A percentile compares a stretch with the other conserved stretches of the same genome.
These are phyloP conservation scores for Microbotryum intermedium DNA, from an alignment of 1,284 basidiomycete genomes.

Conservation along the genomic window DNA sequence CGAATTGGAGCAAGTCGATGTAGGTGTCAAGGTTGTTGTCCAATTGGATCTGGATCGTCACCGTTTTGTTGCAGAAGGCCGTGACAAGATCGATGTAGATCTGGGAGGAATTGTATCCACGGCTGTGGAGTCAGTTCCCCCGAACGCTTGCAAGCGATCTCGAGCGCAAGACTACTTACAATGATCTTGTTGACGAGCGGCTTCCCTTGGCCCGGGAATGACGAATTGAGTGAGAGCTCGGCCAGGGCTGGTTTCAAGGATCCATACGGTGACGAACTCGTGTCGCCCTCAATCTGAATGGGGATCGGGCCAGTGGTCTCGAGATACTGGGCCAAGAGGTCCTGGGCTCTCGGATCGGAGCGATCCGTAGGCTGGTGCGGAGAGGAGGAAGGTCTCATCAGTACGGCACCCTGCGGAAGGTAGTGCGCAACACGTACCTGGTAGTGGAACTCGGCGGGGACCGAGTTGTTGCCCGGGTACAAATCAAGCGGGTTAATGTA, in stretches of 20 bases:
- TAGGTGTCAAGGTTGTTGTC: constrained; percentile 20
- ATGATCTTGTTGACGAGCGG: constrained; percentile 45
- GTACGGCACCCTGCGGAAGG: no score
- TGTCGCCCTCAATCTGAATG: constrained; percentile 54
- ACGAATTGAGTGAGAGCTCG: constrained; percentile 49
- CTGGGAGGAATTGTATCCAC: no score
- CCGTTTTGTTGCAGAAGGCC: constrained; percentile 38
- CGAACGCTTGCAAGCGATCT: no score
- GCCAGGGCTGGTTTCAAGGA: constrained; percentile 54
- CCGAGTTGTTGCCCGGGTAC: constrained; percentile 51
- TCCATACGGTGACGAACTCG: constrained; percentile 53
- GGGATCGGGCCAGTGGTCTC: constrained; percentile 40
- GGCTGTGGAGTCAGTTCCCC: no score
- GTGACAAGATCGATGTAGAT: constrained; percentile 39
- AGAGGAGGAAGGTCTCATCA: not conserved
- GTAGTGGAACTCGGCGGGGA: constrained; percentile 59
- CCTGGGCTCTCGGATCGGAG: constrained; percentile 56
- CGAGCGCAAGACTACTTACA: not conserved
- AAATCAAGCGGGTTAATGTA: constrained; percentile 46
- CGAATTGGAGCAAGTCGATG: constrained; percentile 8
- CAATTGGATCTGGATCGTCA: constrained; percentile 11
- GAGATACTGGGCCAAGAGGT: constrained; percentile 35
- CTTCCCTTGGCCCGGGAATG: constrained; percentile 46
- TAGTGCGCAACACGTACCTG: constrained; percentile 25
- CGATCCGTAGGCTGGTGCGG: constrained; percentile 46